Base-by-base conservation (phyloP, 441 rosid species). In the Viola pubescens region DNA sequence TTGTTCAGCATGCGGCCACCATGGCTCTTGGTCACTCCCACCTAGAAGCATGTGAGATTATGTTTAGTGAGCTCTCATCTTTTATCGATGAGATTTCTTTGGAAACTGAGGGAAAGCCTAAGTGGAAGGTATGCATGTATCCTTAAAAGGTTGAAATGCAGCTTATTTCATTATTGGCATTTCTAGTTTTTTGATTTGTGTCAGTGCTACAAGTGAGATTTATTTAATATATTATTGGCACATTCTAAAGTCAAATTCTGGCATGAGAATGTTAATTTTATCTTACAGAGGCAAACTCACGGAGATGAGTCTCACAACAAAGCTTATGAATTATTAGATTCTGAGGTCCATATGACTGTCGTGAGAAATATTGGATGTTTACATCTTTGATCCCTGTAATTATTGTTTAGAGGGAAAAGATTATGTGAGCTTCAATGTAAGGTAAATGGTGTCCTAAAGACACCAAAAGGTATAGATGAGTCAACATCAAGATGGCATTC, bases 11-110 rank as follows among this genome's bases (percentile, higher is more conserved):
- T 78, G 95, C 96, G 64, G 97, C 98, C 53, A 89, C 98, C 64
- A 84, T 89, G 96, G 98, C 97, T 62, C 99, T 95, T 10, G 99
- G 99, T 56, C 96, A 85, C 76, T 91, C 99, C 37, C 99, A 89
- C 78, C 81, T 94, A 75, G 99, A 95, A 79, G 88, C 96, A 47
- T 95, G 99, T 72, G 98, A 95, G 79, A 82, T 82, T 58, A 95
- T 95, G 98, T 91, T 91, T 65, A 77, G 82, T 49, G 97, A 89
- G 77, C 91, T 95, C 58, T 79, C 96, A 63, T 81, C 98, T 71
- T 89, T 85, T 67, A 84, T 95, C 70, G 99, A 95, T 10, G 99
- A 95, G 64, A 87, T 89, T 64, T 94, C 99, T 64, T 79, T 76
- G 66, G 98, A 95, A 81, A 82, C 98, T 10, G 99, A 95, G 74